Evolutionary conservation across 257 asterid species (phyloP).

Genomic region (Agastache rugosa): DNA sequence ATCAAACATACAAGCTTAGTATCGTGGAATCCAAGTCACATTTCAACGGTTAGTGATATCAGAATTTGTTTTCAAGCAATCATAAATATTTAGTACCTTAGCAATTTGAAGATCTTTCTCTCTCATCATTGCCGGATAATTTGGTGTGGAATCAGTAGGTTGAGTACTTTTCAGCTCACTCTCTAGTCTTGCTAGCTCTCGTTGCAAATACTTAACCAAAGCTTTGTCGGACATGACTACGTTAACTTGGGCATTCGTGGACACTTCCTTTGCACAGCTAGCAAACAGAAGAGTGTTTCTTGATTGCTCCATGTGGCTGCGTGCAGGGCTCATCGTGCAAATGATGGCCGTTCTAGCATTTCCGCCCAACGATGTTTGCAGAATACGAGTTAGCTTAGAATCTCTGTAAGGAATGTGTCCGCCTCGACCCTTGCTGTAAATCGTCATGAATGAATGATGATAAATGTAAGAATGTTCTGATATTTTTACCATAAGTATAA

Average conservation of each 20-base stretch:
- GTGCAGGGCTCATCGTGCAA: constrained; percentile 95
- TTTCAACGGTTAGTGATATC: not conserved
- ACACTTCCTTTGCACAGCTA: constrained; percentile 95
- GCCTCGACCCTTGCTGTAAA: constrained; percentile 76
- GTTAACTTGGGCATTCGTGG: constrained; percentile 82
- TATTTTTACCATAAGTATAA: not conserved
- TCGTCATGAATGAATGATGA: constrained; percentile 24
- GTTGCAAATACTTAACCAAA: constrained; percentile 82
- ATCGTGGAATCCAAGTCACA: not conserved
- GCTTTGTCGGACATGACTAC: constrained; percentile 92
- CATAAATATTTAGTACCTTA: constrained; percentile 53
- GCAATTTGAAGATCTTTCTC: constrained; percentile 84
- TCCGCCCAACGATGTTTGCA: constrained; percentile 87
- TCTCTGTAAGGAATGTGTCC: constrained; percentile 94
- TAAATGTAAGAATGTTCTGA: not conserved
- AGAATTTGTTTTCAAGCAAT: constrained; percentile 2
- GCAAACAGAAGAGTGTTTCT: constrained; percentile 97
- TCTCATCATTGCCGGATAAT: constrained; percentile 54
- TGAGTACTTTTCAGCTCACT: constrained; percentile 67
- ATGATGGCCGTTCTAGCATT: constrained; percentile 91
- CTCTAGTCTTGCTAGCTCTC: constrained; percentile 76
- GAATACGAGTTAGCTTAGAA: constrained; percentile 94
- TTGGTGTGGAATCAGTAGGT: constrained; percentile 44
- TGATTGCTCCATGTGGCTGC: constrained; percentile 89
- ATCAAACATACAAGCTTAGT: not conserved